Conservation (phyloP, 495 filamentous ascomycete genomes). For the Penicillium canariense region DNA sequence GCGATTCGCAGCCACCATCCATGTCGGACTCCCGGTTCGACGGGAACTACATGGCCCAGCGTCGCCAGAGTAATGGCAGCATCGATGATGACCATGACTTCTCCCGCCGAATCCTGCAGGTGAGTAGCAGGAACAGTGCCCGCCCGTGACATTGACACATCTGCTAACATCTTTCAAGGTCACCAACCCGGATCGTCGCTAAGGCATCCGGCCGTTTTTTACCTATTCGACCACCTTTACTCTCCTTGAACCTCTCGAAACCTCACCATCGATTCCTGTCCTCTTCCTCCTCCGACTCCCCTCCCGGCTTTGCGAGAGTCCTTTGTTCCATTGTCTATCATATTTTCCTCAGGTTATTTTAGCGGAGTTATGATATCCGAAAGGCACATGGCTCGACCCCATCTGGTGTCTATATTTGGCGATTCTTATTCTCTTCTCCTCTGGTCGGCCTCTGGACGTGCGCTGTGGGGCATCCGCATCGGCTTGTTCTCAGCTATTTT, state of each 20-base stretch:
- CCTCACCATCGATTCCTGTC: conserved; percentile 7
- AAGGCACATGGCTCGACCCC: conserved; percentile 22
- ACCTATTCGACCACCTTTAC: not conserved
- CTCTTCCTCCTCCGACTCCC: not conserved
- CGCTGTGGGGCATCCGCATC: not conserved
- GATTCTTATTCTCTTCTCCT: conserved; percentile 4
- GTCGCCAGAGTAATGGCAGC: conserved; percentile 91
- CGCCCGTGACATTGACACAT: not conserved
- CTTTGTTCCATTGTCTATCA: conserved; percentile 7
- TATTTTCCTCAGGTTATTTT: conserved; percentile 26
- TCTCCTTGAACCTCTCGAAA: not conserved
- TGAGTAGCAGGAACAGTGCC: conserved; percentile 36
- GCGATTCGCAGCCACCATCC: conserved; percentile 34
- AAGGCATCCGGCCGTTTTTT: conserved; percentile 10
- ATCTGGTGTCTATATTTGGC: conserved; percentile 23
- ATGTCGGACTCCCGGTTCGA: conserved; percentile 84
- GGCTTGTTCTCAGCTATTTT: not conserved
- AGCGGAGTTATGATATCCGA: conserved; percentile 31
- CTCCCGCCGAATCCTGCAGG: conserved; percentile 92
- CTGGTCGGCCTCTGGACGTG: not conserved
- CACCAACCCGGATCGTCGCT: conserved; percentile 48
- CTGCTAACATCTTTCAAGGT: conserved; percentile 30
- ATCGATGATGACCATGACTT: conserved; percentile 98
- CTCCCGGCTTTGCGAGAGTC: conserved; percentile 14
- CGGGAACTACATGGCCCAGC: conserved; percentile 75